These are phyloP conservation scores for Halophytophthora polymorphica DNA, from an alignment of 352 stramenopile species.

Conservation along the genomic window DNA sequence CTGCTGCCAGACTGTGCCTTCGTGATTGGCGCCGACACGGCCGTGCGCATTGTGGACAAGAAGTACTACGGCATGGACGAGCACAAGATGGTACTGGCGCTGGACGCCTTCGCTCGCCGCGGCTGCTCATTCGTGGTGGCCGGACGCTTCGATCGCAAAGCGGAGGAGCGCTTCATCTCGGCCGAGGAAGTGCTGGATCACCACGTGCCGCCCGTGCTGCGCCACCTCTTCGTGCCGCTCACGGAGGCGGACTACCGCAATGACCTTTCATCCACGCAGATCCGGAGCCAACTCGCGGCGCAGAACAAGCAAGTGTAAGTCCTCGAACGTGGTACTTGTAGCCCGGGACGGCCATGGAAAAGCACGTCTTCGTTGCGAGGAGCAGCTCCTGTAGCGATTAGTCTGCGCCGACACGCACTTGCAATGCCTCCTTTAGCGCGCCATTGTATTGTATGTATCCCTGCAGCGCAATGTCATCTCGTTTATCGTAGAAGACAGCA, in stretches of 20 bases:
- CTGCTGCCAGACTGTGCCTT: conserved; percentile 79
- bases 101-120: conserved; percentile 60
- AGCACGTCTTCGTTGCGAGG: no score
- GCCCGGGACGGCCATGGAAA: no score
- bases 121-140: conserved; percentile 87
- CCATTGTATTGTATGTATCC: no score
- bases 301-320: background rate
- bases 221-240: conserved; percentile 67
- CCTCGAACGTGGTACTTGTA: no score
- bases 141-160: conserved; percentile 66
- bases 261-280: conserved; percentile 86
- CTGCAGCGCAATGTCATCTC: no score
- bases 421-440: no score
- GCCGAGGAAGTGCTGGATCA: conserved; percentile 53
- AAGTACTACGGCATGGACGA: conserved; percentile 88
- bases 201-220: conserved; percentile 43
- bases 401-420: no score
- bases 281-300: conserved; percentile 37
- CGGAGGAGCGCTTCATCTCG: conserved; percentile 43
- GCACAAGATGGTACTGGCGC: conserved; percentile 68
- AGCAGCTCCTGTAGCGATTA: no score
- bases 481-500: no score
- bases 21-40: conserved; percentile 88
- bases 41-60: conserved; percentile 81
- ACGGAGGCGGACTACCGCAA: conserved; percentile 75